Evolutionary conservation across 2,329 filamentous ascomycete species (phyloP), one percentile per base, ranked within the genome.

Genomic region (Cadophora malorum): DNA sequence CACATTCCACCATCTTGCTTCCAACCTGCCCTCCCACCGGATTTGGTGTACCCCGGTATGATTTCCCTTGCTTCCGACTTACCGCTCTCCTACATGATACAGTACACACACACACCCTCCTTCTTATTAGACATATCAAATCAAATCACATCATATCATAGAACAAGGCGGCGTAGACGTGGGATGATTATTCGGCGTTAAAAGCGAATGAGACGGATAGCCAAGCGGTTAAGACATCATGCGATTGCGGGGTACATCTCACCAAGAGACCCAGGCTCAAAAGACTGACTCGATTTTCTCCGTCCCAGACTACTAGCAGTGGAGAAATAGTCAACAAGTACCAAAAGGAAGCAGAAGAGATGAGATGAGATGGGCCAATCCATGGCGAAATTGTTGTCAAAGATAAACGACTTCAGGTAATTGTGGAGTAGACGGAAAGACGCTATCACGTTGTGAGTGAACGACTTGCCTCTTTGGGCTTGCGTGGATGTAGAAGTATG

Each of bases 21-120:
- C 14, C 35, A 38, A 35, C 31, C 28, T 4, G 3, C 35, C 35
- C 35, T 38, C 35, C 35, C 35, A 41, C 10, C 16, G 41, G 12
- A 45, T 10, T 10, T 49, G n/a, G 33, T 59, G 35, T 35, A 59
- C 33, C 55, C 33, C 56, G 33, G 56, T 59, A 59, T 41, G 56
- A 59, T 41, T 59, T 41, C 33, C 56, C 35, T 45, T 59, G 33
- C 35, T 59, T 25, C 56, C 56, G 56, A 59, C 35, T 59, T 59
- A 59, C 21, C 35, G 56, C 56, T 45, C 56, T 41, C 35, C 38
- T 59, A 14, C 25, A 28, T 31, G 14, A 53, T 53, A 14, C 21
- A 14, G 28, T 16, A 53, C 23, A 28, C 16, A 25, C 23, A 16
- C 5, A 2, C 9, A 38, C 35, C 3, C 35, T 38, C 35, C 35